Evolutionary conservation across 257 asterid genomes (phyloP), one percentile per base, ranked within the genome.

Genomic region (Handroanthus guayacan): DNA sequence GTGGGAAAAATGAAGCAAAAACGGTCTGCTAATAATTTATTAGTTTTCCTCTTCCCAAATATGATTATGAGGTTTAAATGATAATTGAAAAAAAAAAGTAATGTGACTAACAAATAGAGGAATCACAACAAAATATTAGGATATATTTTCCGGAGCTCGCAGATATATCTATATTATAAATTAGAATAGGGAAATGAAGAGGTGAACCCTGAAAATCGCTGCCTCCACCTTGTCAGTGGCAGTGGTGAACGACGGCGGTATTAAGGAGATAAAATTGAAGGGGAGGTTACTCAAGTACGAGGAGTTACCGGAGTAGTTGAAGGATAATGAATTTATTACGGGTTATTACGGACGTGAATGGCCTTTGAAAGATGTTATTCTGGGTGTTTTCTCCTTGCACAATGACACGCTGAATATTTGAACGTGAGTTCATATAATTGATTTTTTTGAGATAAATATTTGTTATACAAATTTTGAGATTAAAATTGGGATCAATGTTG

Each of bases 331-430:
- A 78, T 94, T 83, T 67, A 94, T 94, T 47, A 79, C 86, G 69
- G 89, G 88, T 79, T 79, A 92, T 80, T 94, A 94, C 80, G 82
- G 97, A 54, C 92, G 99, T 58, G 97, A 94, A 77, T 94, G 97
- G 97, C 96, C 97, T 0, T 64, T 92, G 78, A 89, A 82, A 62
- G 89, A 92, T 51, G 87, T 89, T 54, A 61, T 84, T n/a, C 86
- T 86, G 77, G 92, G 99, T 89, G 74, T 92, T 58, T 94, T 94
- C 86, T 83, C 96, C 13, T 37, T 89, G 86, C 99, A 94, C 83
- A 94, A 94, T 45, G 99, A 94, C 68, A 94, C 97, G 31, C 86
- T 94, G 76, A 94, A 94, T 78, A 84, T 94, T 25, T 94, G 99
- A 97, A 92, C 99, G 97, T 94, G 55, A 83, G 95, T 81, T 20